Conservation (phyloP, 2,329 filamentous ascomycete species). For the Fusarium virguliforme region DNA sequence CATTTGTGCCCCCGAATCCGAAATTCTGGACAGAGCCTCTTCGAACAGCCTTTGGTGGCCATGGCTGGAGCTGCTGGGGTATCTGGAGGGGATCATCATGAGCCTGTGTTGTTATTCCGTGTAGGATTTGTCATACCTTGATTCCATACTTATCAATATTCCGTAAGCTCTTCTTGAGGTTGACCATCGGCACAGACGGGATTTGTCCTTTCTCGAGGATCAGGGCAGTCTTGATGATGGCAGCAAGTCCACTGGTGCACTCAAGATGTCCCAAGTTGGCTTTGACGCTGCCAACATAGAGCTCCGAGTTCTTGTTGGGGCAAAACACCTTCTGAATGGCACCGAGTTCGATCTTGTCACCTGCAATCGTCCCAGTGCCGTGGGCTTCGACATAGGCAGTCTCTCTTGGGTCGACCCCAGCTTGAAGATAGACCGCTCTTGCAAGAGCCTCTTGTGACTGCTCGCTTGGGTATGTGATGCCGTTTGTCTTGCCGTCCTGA, state of each 20-base stretch:
- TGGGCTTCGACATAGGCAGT: constrained; percentile 23
- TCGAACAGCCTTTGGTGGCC: background rate
- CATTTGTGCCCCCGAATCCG: constrained; percentile 24
- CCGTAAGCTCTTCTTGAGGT: constrained; percentile 13
- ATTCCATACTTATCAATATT: constrained; percentile 16
- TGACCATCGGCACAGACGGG: constrained; percentile 19
- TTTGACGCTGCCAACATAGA: constrained; percentile 34
- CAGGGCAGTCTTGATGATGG: constrained; percentile 30
- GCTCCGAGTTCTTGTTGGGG: constrained; percentile 1
- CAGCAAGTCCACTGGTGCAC: constrained; percentile 25
- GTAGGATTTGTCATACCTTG: constrained; percentile 7
- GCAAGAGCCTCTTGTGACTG: constrained; percentile 18
- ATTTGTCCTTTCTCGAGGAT: constrained; percentile 34
- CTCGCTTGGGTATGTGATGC: constrained; percentile 16
- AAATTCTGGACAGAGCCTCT: constrained; percentile 20
- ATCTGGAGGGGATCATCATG: background rate
- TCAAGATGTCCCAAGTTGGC: constrained; percentile 36
- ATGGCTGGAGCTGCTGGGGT: background rate
- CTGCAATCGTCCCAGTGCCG: constrained; percentile 26
- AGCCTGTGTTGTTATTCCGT: background rate
- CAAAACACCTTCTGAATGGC: constrained; percentile 23
- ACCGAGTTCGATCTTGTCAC: constrained; percentile 23
- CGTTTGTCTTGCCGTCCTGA: constrained; percentile 12
- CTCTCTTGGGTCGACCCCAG: constrained; percentile 2
- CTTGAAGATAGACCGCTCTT: background rate